Evolutionary conservation across 352 stramenopile genomes (phyloP), one percentile per base, ranked within the genome.

Genomic region (Phytopythium kandeliae): DNA sequence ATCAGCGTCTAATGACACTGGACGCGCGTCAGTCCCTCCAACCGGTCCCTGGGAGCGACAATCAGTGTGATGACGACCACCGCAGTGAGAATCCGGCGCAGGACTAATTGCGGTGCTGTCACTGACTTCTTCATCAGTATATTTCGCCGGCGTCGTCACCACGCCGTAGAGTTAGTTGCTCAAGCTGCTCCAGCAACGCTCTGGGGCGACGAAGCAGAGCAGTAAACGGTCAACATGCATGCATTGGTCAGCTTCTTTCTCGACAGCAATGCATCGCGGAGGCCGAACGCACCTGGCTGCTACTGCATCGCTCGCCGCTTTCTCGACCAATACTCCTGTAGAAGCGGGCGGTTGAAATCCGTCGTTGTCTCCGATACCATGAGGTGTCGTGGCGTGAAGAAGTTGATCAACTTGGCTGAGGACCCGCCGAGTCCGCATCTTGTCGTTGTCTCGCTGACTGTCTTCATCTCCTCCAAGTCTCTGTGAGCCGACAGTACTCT

Each of bases 271-370:
- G 10, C 10, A 33, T 10, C 28, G 5, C 28, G 10, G 28, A 10
- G 31, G 31, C 11, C 9, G 10, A 42, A 28, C 62, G 50, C 71
- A 85, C 76, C 65, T 81, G 5, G 73, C 73, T 13, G 52, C 40
- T 12, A 63, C 54, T 19, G 85, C 42, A 30, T 78, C 64, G 30
- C 42, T 66, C 3, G 61, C 63, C 8, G 72, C 72, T 59, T 86
- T 78, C 26, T 62, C 61, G 0, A 62, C 56, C 37, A 85, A 47
- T 19, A 69, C 34, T 16, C 60, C 55, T 22, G 7, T 30, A 41
- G 21, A 30, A n/a, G 41, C 8, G 3, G 22, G 15, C 36, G 16
- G 13, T n/a, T 10, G 5, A 8, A 17, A 25, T 19, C 19, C 40
- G 5, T 22, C 13, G 22, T 5, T 33, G 22, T 44, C 2, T 19